Conservation (phyloP, 495 filamentous ascomycete species). For the Lepidopterella palustris region DNA sequence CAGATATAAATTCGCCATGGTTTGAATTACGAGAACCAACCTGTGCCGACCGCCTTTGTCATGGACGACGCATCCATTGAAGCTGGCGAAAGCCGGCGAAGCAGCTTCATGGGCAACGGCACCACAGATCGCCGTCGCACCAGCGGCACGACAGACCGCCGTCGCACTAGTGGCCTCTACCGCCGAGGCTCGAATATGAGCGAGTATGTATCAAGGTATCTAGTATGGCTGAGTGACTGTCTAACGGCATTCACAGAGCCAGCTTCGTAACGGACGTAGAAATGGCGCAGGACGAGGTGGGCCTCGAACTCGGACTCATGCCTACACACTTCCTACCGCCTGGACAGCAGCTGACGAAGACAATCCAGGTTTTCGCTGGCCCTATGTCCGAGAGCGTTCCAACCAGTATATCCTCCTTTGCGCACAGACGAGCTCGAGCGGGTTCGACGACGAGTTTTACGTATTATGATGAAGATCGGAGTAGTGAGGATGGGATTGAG, state of each 20-base stretch:
- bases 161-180: slow-evolving; percentile 24
- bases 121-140: slow-evolving; percentile 16
- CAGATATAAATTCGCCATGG: neutral
- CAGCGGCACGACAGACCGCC: slow-evolving; percentile 14
- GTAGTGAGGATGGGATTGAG: slow-evolving; percentile 44
- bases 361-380: slow-evolving; percentile 73
- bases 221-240: no score
- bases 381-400: slow-evolving; percentile 93
- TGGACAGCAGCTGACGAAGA: slow-evolving; percentile 20
- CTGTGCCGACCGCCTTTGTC: neutral
- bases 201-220: slow-evolving; percentile 51
- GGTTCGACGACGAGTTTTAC: slow-evolving; percentile 86
- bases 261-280: slow-evolving; percentile 94
- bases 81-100: neutral
- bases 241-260: slow-evolving; percentile 32
- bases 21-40: neutral
- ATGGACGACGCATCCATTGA: neutral
- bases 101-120: slow-evolving; percentile 4
- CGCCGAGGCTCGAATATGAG: slow-evolving; percentile 70
- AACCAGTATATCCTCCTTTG: slow-evolving; percentile 80
- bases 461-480: slow-evolving; percentile 58
- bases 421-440: slow-evolving; percentile 65
- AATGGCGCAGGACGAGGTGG: slow-evolving; percentile 93
- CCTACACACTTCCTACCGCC: slow-evolving; percentile 7
- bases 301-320: slow-evolving; percentile 19